These are phyloP conservation scores for Magnolia kwangsiensis DNA, from an alignment of 164 flowering plant genomes.

Conservation along the genomic window DNA sequence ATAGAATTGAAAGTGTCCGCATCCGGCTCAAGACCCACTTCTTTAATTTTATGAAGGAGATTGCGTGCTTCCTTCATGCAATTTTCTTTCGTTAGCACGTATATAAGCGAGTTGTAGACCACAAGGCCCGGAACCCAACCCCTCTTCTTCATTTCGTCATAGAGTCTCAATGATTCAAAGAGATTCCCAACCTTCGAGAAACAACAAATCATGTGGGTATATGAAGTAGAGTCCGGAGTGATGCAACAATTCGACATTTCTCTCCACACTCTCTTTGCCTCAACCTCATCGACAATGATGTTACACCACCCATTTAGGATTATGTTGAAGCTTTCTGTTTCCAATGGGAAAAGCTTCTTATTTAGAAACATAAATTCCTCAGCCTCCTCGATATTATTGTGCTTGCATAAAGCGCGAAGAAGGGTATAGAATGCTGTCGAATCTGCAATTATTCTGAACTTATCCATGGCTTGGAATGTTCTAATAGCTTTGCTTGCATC, in stretches of 20 bases:
- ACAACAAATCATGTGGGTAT: slow-evolving; percentile 76
- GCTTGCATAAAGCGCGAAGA: slow-evolving; percentile 53
- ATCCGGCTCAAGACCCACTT: slow-evolving; percentile 53
- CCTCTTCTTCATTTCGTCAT: slow-evolving; percentile 80
- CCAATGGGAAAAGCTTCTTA: slow-evolving; percentile 69
- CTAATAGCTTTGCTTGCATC: slow-evolving; percentile 57
- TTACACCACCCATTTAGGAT: slow-evolving; percentile 89
- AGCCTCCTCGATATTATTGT: slow-evolving; percentile 84
- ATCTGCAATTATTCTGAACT: slow-evolving; percentile 52
- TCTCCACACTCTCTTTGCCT: slow-evolving; percentile 94
- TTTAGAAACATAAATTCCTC: slow-evolving; percentile 75
- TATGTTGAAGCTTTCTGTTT: slow-evolving; percentile 69
- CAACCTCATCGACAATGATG: slow-evolving; percentile 49
- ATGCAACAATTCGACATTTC: slow-evolving; percentile 80
- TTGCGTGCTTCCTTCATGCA: slow-evolving; percentile 76
- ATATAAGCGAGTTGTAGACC: slow-evolving; percentile 76
- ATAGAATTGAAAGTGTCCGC: slow-evolving; percentile 59
- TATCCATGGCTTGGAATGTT: slow-evolving; percentile 74
- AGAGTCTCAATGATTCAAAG: slow-evolving; percentile 77
- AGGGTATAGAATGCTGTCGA: slow-evolving; percentile 48
- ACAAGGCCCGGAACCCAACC: slow-evolving; percentile 57
- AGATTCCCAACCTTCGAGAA: slow-evolving; percentile 79
- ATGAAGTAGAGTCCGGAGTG: slow-evolving; percentile 59
- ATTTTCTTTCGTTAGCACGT: slow-evolving; percentile 65
- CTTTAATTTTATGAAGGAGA: slow-evolving; percentile 53